Base-by-base conservation (phyloP, 805 yeast species). In the Pichia paraexigua region DNA sequence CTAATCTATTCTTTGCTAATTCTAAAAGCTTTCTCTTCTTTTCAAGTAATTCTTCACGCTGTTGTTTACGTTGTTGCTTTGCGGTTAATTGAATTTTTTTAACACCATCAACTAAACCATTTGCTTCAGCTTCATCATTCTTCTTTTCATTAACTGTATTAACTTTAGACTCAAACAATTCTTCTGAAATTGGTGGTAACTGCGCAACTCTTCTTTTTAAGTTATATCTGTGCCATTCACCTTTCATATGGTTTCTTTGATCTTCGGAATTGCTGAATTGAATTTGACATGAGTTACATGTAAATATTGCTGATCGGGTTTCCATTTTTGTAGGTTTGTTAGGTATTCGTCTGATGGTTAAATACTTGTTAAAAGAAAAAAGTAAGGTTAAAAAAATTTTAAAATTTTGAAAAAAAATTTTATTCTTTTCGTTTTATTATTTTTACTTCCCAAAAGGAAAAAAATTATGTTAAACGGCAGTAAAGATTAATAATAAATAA, bases 141-240 rank as follows among this genome's bases (percentile, higher is more conserved):
- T 59, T 60, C 17, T 61, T 69, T 22, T 54, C 55, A 15, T 51
- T 53, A 13, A 53, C 40, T 22, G 40, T 55, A 15, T 60, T 49
- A 20, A 68, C 70, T 49, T 68, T 68, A 5, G 54, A 45, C 46
- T 60, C 60, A 52, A 68, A 68, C 7, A 59, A 49, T 5, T 53
- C 52, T 47, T 68, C 70, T 9, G 54, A 51, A 30, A 90, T 79
- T 1, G 95, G 84, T 8, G 91, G 84, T 52, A 90, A 69, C 30
- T 78, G 77, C 1, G 97, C 96, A 32, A 94, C 96, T 61, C 96
- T 79, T 70, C 99, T 82, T 65, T 94, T 94, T 63, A 94, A 75
- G 61, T 94, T 94, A 67, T 94, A 94, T 56, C 99, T 78, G 64
- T 94, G 99, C 99, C 98, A 94, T 50, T 94, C 99, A 2, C 96